phyloP scores from a whole-genome alignment of 1,284 basidiomycete species.

The Sanguinoderma infundibulare region DNA sequence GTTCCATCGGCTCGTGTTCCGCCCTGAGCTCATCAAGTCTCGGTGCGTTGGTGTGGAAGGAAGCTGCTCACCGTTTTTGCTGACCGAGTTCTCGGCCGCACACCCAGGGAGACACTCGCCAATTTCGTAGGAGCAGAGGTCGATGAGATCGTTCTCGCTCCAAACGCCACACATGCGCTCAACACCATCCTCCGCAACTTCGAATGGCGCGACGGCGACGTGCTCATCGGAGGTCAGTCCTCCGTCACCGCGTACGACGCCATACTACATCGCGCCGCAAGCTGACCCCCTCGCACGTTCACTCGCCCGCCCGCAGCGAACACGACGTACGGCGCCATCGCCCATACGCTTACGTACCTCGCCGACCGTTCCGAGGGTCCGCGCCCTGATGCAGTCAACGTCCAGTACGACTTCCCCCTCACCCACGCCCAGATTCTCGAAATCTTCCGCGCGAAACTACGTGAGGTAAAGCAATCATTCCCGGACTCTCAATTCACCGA shows the following conservation, averaged over 20 bases:
- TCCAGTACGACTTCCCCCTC: conserved; percentile 49
- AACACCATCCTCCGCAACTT: conserved; percentile 72
- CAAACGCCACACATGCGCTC: conserved; percentile 69
- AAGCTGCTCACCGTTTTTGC: too few species aligned
- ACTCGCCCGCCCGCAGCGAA: too few species aligned
- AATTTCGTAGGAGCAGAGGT: conserved; percentile 59
- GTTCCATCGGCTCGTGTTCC: conserved; percentile 54
- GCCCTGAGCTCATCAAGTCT: too few species aligned
- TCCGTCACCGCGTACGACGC: conserved; percentile 36
- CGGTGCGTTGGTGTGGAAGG: too few species aligned
- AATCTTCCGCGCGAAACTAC: conserved; percentile 50
- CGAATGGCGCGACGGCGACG: conserved; percentile 52
- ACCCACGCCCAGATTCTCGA: conserved; percentile 62
- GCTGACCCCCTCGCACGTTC: too few species aligned
- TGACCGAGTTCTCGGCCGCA: too few species aligned
- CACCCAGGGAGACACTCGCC: conserved; percentile 49
- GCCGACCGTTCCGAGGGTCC: conserved; percentile 47
- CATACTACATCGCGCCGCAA: conserved; percentile 65
- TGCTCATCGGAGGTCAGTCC: conserved; percentile 49
- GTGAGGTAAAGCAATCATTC: conserved; percentile 40
- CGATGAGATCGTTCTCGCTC: conserved; percentile 71
- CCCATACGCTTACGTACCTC: conserved; percentile 61
- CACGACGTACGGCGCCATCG: too few species aligned
- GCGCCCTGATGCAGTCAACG: conserved; percentile 18
- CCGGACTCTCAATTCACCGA: conserved; percentile 29